A percentile compares a stretch with the other conserved stretches of the same genome.
Evolutionary conservation across 83 land plant species (phyloP).

Genomic region (Picea engelmannii): DNA sequence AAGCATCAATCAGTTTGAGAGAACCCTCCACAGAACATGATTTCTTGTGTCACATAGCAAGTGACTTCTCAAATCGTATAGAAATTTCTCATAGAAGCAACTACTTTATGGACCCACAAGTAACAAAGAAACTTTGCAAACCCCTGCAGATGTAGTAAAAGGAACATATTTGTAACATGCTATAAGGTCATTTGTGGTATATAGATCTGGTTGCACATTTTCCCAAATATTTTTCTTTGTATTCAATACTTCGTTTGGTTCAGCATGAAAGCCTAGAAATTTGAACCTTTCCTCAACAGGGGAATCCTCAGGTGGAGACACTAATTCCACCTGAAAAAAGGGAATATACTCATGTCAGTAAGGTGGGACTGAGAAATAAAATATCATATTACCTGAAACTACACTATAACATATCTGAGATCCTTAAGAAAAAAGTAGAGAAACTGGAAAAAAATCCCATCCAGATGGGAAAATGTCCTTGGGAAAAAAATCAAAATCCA

Average conservation of each 20-base stretch:
- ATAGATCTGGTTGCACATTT: slow-evolving; percentile 72
- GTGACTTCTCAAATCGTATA: too few species aligned
- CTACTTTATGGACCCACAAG: slow-evolving; percentile 67
- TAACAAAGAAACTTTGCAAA: slow-evolving; percentile 83
- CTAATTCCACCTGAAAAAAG: slow-evolving; percentile 78
- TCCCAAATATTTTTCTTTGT: slow-evolving; percentile 98
- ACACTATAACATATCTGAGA: not conserved
- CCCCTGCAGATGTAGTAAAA: slow-evolving; percentile 82
- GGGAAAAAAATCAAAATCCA: not conserved
- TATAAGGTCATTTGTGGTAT: slow-evolving; percentile 54
- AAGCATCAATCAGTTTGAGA: not conserved
- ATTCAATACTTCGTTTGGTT: slow-evolving; percentile 82
- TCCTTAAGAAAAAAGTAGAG: not conserved
- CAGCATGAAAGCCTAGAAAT: slow-evolving; percentile 73
- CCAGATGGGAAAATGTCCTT: not conserved
- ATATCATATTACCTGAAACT: not conserved
- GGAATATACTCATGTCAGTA: not conserved
- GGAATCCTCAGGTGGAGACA: slow-evolving; percentile 81
- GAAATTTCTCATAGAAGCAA: not conserved
- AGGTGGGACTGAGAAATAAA: not conserved
- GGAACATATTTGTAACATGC: slow-evolving; percentile 80
- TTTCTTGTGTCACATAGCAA: too few species aligned
- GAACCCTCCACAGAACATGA: not conserved
- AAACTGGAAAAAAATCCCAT: not conserved
- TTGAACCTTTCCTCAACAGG: slow-evolving; percentile 74